These are phyloP conservation scores for Rubus idaeus DNA, from an alignment of 306 rosid genomes.

Conservation along the genomic window DNA sequence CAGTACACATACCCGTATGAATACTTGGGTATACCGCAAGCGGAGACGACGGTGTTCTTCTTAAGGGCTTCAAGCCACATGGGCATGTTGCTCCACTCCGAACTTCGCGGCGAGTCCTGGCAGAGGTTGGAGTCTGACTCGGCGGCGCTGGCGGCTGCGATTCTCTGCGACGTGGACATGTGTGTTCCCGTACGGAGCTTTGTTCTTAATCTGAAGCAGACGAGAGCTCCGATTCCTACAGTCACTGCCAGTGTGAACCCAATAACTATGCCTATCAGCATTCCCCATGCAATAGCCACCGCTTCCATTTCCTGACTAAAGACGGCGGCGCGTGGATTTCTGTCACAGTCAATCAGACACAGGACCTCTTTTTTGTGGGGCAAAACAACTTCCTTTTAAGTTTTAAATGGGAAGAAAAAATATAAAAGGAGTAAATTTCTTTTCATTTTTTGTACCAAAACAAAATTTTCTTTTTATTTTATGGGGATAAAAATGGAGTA, in stretches of 20 bases:
- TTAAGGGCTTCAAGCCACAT: slow-evolving; percentile 16
- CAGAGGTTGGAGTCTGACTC: slow-evolving; percentile 3
- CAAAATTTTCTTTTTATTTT: too few species aligned
- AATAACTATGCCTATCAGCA: background rate
- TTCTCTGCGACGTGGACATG: background rate
- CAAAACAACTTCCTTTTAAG: background rate
- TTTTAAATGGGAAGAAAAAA: too few species aligned
- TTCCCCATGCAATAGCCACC: background rate
- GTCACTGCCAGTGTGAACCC: background rate
- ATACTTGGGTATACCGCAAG: slow-evolving; percentile 22
- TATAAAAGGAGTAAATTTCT: background rate
- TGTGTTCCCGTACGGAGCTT: background rate
- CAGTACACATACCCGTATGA: background rate
- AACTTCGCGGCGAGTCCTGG: slow-evolving; percentile 11
- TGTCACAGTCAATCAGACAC: background rate
- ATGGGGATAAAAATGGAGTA: too few species aligned
- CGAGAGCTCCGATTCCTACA: background rate
- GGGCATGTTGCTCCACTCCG: slow-evolving; percentile 17
- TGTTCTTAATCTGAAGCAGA: background rate
- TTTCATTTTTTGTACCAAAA: background rate
- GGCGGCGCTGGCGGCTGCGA: background rate
- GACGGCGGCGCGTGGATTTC: background rate
- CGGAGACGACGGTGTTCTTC: slow-evolving; percentile 6
- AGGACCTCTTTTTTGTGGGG: too few species aligned
- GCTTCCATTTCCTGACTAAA: background rate